Evolutionary conservation across 2,329 filamentous ascomycete species (phyloP).

Genomic region (Hymenoscyphus occultus): DNA sequence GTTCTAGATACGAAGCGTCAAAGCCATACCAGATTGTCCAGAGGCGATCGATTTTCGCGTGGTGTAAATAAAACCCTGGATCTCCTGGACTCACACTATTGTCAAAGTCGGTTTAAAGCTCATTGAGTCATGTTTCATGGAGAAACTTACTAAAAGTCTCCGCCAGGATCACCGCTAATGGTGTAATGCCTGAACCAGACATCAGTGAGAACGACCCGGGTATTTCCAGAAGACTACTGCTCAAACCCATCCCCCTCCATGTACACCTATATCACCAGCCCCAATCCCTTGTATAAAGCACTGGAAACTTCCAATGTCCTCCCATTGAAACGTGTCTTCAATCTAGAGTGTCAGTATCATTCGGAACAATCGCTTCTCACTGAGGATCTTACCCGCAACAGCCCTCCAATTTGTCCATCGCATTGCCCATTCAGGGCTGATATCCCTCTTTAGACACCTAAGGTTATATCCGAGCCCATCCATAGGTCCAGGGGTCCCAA

Average conservation of each 20-base stretch:
- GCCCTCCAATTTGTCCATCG: slow-evolving; percentile 4
- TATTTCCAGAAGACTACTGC: background rate
- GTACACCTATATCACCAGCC: background rate
- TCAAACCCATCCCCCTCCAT: slow-evolving; percentile 19
- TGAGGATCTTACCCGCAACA: slow-evolving; percentile 3
- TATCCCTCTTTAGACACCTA: slow-evolving; percentile 9
- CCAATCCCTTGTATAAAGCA: background rate
- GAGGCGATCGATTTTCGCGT: slow-evolving; percentile 42
- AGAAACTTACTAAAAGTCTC: slow-evolving; percentile 38
- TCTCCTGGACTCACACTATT: slow-evolving; percentile 41
- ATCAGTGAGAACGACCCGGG: no score
- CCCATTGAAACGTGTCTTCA: slow-evolving; percentile 2
- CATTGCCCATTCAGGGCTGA: slow-evolving; percentile 1
- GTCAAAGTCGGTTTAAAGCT: background rate
- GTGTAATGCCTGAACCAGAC: slow-evolving; percentile 36
- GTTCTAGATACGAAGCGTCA: background rate
- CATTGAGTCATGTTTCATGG: background rate
- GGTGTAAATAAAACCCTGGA: slow-evolving; percentile 46
- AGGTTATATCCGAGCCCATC: slow-evolving; percentile 11
- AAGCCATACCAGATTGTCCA: slow-evolving; percentile 7
- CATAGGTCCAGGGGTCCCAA: slow-evolving; percentile 5
- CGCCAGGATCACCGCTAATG: slow-evolving; percentile 44
- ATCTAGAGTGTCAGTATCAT: background rate
- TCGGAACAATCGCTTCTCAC: background rate
- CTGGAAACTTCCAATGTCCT: slow-evolving; percentile 5